phyloP scores from a whole-genome alignment of 2,329 filamentous ascomycete species.

The Aspergillus persii region DNA sequence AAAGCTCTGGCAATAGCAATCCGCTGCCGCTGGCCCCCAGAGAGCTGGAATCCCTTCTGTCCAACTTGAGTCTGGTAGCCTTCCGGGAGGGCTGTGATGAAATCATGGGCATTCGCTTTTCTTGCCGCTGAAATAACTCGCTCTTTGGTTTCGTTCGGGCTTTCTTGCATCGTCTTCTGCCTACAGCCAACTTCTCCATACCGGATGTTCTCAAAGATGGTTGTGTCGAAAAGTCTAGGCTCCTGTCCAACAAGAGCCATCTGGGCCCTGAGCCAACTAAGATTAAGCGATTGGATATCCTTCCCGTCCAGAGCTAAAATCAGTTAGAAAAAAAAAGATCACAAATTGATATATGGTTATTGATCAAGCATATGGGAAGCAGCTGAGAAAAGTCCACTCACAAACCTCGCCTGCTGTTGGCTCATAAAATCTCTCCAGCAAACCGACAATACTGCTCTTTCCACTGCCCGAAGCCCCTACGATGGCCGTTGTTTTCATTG shows the following conservation, averaged over 20 bases:
- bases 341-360: no score
- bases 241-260: slow-evolving; percentile 85
- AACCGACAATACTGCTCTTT: slow-evolving; percentile 82
- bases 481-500: slow-evolving; percentile 76
- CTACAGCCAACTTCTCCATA: slow-evolving; percentile 50
- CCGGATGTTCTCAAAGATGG: slow-evolving; percentile 76
- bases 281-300: slow-evolving; percentile 71
- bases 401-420: slow-evolving; percentile 41
- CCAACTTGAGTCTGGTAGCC: slow-evolving; percentile 85
- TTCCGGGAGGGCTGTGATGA: slow-evolving; percentile 70
- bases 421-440: slow-evolving; percentile 79
- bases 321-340: no score
- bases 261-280: slow-evolving; percentile 6
- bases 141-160: neutral
- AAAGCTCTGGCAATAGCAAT: slow-evolving; percentile 81
- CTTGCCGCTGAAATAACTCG: neutral
- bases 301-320: slow-evolving; percentile 61
- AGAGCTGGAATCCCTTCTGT: slow-evolving; percentile 75
- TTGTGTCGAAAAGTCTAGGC: slow-evolving; percentile 75
- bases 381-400: slow-evolving; percentile 49
- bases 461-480: slow-evolving; percentile 83
- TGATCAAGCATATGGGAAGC: slow-evolving; percentile 50
- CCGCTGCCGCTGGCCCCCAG: slow-evolving; percentile 88
- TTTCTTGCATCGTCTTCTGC: slow-evolving; percentile 41
- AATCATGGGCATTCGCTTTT: slow-evolving; percentile 57